Evolutionary conservation across 306 rosid genomes (phyloP).

Genomic region (Vigna mungo): DNA sequence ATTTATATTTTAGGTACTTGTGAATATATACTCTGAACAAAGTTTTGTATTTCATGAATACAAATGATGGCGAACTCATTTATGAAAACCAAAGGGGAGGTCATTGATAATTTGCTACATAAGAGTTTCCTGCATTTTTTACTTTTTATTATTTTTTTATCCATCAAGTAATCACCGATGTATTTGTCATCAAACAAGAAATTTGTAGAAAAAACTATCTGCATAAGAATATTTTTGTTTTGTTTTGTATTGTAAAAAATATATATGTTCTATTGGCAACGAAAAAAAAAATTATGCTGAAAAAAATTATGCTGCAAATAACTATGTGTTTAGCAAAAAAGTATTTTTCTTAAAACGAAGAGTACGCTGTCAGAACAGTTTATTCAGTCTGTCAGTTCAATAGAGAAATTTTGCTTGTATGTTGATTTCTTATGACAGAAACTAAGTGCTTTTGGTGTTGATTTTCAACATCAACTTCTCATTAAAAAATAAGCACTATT

Average conservation of each 20-base stretch:
- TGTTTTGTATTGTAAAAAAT: not conserved
- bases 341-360: not conserved
- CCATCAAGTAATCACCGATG: not conserved
- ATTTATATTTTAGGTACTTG: not conserved
- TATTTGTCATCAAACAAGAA: not conserved
- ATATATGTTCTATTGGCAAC: not conserved
- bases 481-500: not conserved
- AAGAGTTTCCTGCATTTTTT: not conserved
- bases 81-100: not conserved
- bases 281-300: not conserved
- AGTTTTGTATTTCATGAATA: not conserved
- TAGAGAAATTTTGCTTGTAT: not conserved
- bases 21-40: not conserved
- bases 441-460: not conserved
- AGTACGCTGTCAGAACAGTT: not conserved
- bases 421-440: not conserved
- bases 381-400: not conserved
- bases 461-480: not conserved
- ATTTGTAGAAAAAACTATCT: not conserved
- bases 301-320: not conserved
- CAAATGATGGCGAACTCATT: not conserved
- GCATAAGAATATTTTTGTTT: not conserved
- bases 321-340: not conserved
- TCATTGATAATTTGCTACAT: not conserved
- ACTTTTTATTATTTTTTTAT: not conserved